phyloP scores from a whole-genome alignment of 1,284 basidiomycete species.

The Bjerkandera adusta region DNA sequence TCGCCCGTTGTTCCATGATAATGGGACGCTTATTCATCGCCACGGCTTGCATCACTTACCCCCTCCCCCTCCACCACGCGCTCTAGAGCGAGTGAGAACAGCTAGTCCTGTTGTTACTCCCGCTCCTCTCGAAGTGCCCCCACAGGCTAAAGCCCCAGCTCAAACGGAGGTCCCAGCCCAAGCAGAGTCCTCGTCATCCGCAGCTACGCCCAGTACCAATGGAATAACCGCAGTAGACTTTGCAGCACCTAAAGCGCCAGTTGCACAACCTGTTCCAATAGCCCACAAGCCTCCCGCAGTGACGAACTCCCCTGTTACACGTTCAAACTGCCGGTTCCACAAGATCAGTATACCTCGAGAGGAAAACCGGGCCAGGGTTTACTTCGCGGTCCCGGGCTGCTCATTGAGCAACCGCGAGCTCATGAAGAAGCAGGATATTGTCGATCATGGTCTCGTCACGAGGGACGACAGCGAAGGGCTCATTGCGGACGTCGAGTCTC shows the following conservation, averaged over 20 bases:
- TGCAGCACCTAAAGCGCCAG: not conserved
- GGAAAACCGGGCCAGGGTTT: constrained; percentile 47
- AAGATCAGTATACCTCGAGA: constrained; percentile 58
- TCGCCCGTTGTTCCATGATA: not conserved
- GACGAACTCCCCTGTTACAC: constrained; percentile 31
- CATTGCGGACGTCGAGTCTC: constrained; percentile 46
- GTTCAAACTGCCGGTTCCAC: constrained; percentile 66
- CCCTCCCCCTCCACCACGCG: constrained; percentile 12
- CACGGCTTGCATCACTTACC: constrained; percentile 26
- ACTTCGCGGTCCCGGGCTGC: constrained; percentile 65
- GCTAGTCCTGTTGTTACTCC: too few relatives aligned
- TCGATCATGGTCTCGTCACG: constrained; percentile 55
- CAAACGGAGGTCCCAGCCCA: not conserved
- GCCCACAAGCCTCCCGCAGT: constrained; percentile 4
- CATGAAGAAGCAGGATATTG: constrained; percentile 56
- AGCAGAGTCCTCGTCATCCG: not conserved
- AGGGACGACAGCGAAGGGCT: constrained; percentile 46
- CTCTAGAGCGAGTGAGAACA: too few relatives aligned
- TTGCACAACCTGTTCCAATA: not conserved
- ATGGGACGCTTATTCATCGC: constrained; percentile 27
- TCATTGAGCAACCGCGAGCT: constrained; percentile 53
- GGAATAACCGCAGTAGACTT: too few relatives aligned
- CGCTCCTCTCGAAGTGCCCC: too few relatives aligned
- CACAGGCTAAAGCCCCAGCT: not conserved
- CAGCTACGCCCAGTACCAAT: not conserved